Evolutionary conservation across 2,329 filamentous ascomycete species (phyloP).

Genomic region (Phoma sp.): DNA sequence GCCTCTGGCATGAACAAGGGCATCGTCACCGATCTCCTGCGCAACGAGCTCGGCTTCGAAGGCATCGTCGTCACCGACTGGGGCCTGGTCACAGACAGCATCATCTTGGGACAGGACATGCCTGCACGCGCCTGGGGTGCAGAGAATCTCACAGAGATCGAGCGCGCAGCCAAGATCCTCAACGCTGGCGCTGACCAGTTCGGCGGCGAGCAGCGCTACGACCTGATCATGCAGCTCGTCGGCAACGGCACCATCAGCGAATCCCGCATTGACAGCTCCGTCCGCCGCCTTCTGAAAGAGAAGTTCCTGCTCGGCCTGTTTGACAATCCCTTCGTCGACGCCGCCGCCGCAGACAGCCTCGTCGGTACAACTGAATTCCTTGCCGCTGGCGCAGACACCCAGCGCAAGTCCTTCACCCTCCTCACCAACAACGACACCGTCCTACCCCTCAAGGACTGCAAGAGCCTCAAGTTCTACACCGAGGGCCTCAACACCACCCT

Average conservation of each 20-base stretch:
- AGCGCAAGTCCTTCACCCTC: slow-evolving; percentile 46
- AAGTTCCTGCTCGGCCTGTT: slow-evolving; percentile 61
- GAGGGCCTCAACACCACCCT: slow-evolving; percentile 45
- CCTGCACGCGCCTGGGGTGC: slow-evolving; percentile 59
- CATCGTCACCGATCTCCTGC: slow-evolving; percentile 58
- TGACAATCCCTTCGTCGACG: slow-evolving; percentile 59
- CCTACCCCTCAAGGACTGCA: slow-evolving; percentile 34
- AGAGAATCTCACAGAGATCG: slow-evolving; percentile 52
- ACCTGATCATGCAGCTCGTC: slow-evolving; percentile 58
- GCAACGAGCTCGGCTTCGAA: slow-evolving; percentile 56
- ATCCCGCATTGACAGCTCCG: slow-evolving; percentile 54
- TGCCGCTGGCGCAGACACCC: slow-evolving; percentile 46
- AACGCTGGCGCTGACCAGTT: slow-evolving; percentile 61
- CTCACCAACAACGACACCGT: slow-evolving; percentile 44
- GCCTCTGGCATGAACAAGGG: slow-evolving; percentile 60
- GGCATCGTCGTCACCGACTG: slow-evolving; percentile 62
- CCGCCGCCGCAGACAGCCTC: slow-evolving; percentile 48
- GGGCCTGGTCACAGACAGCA: slow-evolving; percentile 57
- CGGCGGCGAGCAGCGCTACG: slow-evolving; percentile 57
- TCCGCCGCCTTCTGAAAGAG: slow-evolving; percentile 55
- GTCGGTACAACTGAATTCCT: slow-evolving; percentile 56
- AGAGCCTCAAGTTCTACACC: slow-evolving; percentile 42
- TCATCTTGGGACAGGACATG: slow-evolving; percentile 53
- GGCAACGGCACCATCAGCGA: slow-evolving; percentile 51
- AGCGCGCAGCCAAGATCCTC: slow-evolving; percentile 53